phyloP scores from a whole-genome alignment of 2,329 filamentous ascomycete species.

The Trichoderma simmonsii region DNA sequence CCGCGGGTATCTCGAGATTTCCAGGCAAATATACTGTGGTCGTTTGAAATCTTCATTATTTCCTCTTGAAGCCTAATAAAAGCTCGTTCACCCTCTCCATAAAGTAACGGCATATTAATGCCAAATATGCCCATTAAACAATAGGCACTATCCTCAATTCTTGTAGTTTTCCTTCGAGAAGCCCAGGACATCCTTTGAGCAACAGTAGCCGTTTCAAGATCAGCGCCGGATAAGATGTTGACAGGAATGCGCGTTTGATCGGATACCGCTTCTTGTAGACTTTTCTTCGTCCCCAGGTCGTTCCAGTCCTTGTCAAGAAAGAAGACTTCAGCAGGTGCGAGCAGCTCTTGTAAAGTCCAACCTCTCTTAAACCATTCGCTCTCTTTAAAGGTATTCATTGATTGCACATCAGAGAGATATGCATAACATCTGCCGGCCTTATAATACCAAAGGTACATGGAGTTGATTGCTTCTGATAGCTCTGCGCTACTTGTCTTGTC shows the following conservation, averaged over 20 bases:
- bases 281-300: not conserved
- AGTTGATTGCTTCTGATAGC: slow-evolving; percentile 6
- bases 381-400: not conserved
- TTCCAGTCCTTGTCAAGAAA: not conserved
- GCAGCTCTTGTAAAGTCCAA: not conserved
- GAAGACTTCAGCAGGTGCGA: not conserved
- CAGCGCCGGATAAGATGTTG: not conserved
- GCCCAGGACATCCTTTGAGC: slow-evolving; percentile 29
- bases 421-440: not conserved
- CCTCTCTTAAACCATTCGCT: slow-evolving; percentile 9
- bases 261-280: not conserved
- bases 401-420: not conserved
- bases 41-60: not conserved
- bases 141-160: slow-evolving; percentile 30
- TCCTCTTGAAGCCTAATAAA: slow-evolving; percentile 23
- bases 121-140: slow-evolving; percentile 31
- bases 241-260: not conserved
- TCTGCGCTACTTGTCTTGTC: not conserved
- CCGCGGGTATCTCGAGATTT: not conserved
- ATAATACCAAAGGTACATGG: not conserved
- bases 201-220: slow-evolving; percentile 9
- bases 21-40: slow-evolving; percentile 2
- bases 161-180: slow-evolving; percentile 24
- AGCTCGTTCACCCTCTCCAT: slow-evolving; percentile 28
- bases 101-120: slow-evolving; percentile 31